phyloP scores from a whole-genome alignment of 208 protist genomes.

The Crithidia sp. region DNA sequence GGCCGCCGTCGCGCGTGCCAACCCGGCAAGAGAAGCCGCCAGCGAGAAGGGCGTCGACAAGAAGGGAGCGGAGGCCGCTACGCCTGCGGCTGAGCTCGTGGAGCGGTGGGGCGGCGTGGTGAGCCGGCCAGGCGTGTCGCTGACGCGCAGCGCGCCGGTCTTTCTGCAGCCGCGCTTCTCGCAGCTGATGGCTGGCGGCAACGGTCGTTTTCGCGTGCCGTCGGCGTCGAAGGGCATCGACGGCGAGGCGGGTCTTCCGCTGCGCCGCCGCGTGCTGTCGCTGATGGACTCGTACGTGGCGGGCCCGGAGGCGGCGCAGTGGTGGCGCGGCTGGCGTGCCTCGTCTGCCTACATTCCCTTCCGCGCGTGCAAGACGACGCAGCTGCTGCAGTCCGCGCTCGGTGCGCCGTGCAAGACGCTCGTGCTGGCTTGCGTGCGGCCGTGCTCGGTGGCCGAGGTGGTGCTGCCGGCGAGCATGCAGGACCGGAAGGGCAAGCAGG shows the following conservation, averaged over 20 bases:
- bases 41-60: background rate
- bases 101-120: conserved; percentile 28
- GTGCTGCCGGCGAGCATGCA: conserved; percentile 31
- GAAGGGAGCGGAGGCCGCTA: background rate
- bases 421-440: conserved; percentile 78
- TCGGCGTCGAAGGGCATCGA: background rate
- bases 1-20: conserved; percentile 31
- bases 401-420: conserved; percentile 60
- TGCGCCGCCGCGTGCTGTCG: conserved; percentile 32
- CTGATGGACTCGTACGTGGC: conserved; percentile 27
- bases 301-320: conserved; percentile 24
- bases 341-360: conserved; percentile 57
- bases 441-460: conserved; percentile 44
- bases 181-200: conserved; percentile 2
- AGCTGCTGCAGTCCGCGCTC: conserved; percentile 76
- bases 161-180: conserved; percentile 34
- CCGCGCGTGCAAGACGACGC: conserved; percentile 75
- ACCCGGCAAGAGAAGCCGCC: conserved; percentile 7
- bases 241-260: conserved; percentile 9
- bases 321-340: conserved; percentile 27
- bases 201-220: conserved; percentile 12
- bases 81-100: conserved; percentile 35
- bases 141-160: conserved; percentile 28
- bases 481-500: conserved; percentile 9
- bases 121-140: conserved; percentile 22